Base-by-base conservation (phyloP, 768 basidiomycete species). In the Podaxis mareebaensis region DNA sequence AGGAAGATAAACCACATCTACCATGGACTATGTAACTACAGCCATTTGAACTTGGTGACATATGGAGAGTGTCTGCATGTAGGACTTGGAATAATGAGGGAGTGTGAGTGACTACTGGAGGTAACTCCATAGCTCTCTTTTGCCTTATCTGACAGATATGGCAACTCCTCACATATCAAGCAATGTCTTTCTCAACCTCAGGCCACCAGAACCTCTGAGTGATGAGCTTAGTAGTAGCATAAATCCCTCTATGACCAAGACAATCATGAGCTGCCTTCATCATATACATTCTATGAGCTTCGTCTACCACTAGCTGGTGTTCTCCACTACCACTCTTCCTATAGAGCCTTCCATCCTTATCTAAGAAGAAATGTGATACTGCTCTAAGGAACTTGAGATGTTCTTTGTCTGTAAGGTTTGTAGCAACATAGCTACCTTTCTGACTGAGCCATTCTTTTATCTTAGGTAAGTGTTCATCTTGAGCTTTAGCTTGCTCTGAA, bases 171-270 rank as follows among this genome's bases (percentile, higher is more conserved):
- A 74, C 53, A 60, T 66, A 74, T 72, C 72, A 73, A 0, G 54
- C 26, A 0, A 74, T 61, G 58, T 76, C 73, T 2, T 30, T 24
- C 10, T 69, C 66, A 26, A 73, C 42, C 2, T 72, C 67, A 0
- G 71, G 74, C 73, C 74, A 76, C 72, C 72, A 76, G 55, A 76
- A 74, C 0, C 69, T 15, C 42, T 68, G 53, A 8, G 57, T 20
- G 0, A 76, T 48, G 1, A 71, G 20, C 0, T 58, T 3, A 4
- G 38, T 59, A 0, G 70, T 74, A 0, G 72, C 65, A 39, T 62
- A 72, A 12, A 24, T 24, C 24, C 24, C 24, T 61, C 2, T 24
- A 24, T 24, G 24, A 24, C 24, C 24, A 24, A 24, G 24, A 24
- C 24, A 2, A 2, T 24, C 24, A 24, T 24, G 2, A 24, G 24